Evolutionary conservation across 208 protist genomes (phyloP), one percentile per base, ranked within the genome.

Genomic region (Angomonas deanei): DNA sequence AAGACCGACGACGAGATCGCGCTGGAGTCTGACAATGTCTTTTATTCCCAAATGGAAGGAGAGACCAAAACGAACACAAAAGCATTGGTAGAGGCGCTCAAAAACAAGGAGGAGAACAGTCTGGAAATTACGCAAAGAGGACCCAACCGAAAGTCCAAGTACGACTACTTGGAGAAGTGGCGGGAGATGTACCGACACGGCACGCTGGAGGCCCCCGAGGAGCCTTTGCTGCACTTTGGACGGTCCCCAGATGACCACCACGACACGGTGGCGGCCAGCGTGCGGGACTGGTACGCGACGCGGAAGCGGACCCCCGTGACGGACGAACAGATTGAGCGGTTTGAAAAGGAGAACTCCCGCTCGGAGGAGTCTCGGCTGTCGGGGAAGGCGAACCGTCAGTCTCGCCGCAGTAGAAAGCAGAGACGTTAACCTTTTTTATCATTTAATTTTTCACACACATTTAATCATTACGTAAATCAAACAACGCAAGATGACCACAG

Each of bases 141-240:
- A n/a, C 62, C 82, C 0, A 92, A 86, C 17, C 75, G 86, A 31
- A 79, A 76, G 2, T 91, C 89, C 31, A 93, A 92, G 74, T 85
- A 91, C 64, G 90, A 96, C 65, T 96, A 96, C 66, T 67, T 96
- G 50, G 73, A 86, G 55, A 92, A 92, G 67, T 96, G 86, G 84
- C 63, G 85, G n/a, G 84, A 93, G 52, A 96, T 96, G 90, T 96
- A 96, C 67, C 83, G 80, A 3, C 85, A 93, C 61, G 90, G 90
- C 46, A 93, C 86, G 1, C 83, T 96, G 27, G 90, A 96, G 49
- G 87, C 72, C 2, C 85, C 90, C 21, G 84, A 91, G n/a, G 68
- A 55, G 10, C 84, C 85, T 11, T 57, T 71, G 15, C 61, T 93
- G 27, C 80, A 76, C 24, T 93, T 93, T 66, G 90, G 90, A 3